A percentile compares a stretch with the other conserved stretches of the same genome.
phyloP scores from a whole-genome alignment of 257 asterid genomes.

The Verbascum thapsus region DNA sequence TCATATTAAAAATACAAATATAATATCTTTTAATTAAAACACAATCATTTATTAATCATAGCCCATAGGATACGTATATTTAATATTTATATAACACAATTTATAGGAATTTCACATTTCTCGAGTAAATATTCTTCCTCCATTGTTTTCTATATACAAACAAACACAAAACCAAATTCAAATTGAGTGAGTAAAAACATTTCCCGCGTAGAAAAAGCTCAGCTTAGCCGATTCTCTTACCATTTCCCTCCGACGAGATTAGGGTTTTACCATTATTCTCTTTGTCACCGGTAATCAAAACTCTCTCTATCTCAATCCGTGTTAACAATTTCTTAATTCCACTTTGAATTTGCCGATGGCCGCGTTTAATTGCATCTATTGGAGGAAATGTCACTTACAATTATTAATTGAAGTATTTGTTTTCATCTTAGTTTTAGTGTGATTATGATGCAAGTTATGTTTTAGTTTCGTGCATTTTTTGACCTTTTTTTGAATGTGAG shows the following conservation, averaged over 20 bases:
- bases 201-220: conserved; percentile 32
- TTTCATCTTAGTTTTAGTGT: neutral
- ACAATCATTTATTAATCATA: too few species aligned
- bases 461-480: conserved; percentile 14
- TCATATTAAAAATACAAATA: too few species aligned
- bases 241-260: conserved; percentile 13
- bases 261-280: conserved; percentile 29
- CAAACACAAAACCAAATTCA: neutral
- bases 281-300: conserved; percentile 18
- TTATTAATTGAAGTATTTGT: neutral
- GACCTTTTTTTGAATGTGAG: neutral
- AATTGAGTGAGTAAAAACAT: neutral
- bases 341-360: conserved; percentile 21
- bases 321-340: conserved; percentile 10
- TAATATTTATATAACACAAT: too few species aligned
- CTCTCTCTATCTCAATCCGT: neutral
- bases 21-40: too few species aligned
- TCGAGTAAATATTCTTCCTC: neutral
- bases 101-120: too few species aligned
- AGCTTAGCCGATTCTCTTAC: conserved; percentile 5
- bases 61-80: too few species aligned
- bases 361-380: neutral
- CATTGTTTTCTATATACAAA: neutral
- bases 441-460: neutral
- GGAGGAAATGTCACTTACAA: neutral